A percentile compares a stretch with the other conserved stretches of the same genome.
These are phyloP conservation scores for Trichoderma virens DNA, from an alignment of 495 filamentous ascomycete species.

Conservation along the genomic window DNA sequence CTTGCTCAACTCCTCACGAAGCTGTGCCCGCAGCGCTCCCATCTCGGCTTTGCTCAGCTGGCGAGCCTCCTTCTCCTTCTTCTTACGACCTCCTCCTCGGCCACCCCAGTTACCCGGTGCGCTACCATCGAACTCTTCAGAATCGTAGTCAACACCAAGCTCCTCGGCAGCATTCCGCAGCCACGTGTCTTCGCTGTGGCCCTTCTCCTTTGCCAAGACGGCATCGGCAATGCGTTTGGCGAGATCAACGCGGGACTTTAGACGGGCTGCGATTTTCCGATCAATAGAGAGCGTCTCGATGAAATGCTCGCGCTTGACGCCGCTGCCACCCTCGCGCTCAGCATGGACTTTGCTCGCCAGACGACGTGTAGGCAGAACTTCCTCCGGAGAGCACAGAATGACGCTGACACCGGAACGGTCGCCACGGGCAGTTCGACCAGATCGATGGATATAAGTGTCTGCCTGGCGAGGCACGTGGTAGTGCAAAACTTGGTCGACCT, in stretches of 20 bases:
- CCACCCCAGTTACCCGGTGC: conserved; percentile 42
- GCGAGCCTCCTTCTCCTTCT: conserved; percentile 64
- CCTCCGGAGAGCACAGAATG: conserved; percentile 83
- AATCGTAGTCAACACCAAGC: conserved; percentile 87
- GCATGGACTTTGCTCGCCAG: conserved; percentile 83
- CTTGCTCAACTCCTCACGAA: conserved; percentile 59
- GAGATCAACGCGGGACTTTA: conserved; percentile 66
- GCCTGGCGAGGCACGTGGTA: conserved; percentile 92
- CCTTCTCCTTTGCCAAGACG: conserved; percentile 76
- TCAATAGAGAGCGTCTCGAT: conserved; percentile 78
- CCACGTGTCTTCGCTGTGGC: conserved; percentile 76
- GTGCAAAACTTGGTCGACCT: conserved; percentile 79
- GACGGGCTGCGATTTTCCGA: conserved; percentile 61
- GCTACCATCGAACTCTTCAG: conserved; percentile 55
- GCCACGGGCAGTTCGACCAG: conserved; percentile 88
- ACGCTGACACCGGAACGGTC: conserved; percentile 69
- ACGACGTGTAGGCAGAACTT: conserved; percentile 73
- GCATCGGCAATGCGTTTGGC: conserved; percentile 82
- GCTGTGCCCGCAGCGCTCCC: conserved; percentile 49
- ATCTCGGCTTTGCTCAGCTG: conserved; percentile 64
- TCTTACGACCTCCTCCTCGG: conserved; percentile 59
- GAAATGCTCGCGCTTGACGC: conserved; percentile 48
- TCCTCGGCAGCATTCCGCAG: conserved; percentile 80
- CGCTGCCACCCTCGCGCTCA: conserved; percentile 29
- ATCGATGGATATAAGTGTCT: conserved; percentile 91